These are phyloP conservation scores for Pseudoscleropodium purum DNA, from an alignment of 225 moss, liverwort and hornwort species.

Conservation along the genomic window DNA sequence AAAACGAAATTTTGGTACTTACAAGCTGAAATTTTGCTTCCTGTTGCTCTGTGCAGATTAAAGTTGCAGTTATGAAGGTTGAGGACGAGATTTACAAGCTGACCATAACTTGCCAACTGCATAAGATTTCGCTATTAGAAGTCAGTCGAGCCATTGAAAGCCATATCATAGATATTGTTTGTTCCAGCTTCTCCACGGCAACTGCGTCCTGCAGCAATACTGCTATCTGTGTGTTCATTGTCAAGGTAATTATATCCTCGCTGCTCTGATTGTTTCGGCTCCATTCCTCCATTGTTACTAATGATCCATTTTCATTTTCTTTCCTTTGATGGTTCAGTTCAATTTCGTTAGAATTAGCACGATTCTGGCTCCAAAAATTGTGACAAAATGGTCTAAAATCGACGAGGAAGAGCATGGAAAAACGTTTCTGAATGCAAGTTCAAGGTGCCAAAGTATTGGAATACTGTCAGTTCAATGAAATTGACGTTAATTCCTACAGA, in stretches of 20 bases:
- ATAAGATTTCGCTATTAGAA: neutral
- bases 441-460: neutral
- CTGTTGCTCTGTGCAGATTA: neutral
- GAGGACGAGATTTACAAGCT: neutral
- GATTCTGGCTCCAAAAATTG: neutral
- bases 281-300: neutral
- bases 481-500: neutral
- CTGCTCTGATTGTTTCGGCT: neutral
- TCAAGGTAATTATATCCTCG: neutral
- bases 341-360: neutral
- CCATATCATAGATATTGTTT: neutral
- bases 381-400: neutral
- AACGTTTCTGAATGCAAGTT: neutral
- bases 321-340: neutral
- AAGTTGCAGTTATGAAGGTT: neutral
- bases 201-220: neutral
- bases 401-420: too few species aligned
- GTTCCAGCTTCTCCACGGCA: conserved; percentile 1
- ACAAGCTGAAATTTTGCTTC: neutral
- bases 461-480: neutral
- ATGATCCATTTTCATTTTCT: too few species aligned
- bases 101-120: conserved; percentile 2
- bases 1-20: neutral
- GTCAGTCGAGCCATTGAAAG: neutral
- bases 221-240: conserved; percentile 5